Percentiles rank a stretch among this genome's conserved stretches.
These are phyloP conservation scores for Daldinia bambusicola DNA, from an alignment of 495 filamentous ascomycete species.

Conservation along the genomic window DNA sequence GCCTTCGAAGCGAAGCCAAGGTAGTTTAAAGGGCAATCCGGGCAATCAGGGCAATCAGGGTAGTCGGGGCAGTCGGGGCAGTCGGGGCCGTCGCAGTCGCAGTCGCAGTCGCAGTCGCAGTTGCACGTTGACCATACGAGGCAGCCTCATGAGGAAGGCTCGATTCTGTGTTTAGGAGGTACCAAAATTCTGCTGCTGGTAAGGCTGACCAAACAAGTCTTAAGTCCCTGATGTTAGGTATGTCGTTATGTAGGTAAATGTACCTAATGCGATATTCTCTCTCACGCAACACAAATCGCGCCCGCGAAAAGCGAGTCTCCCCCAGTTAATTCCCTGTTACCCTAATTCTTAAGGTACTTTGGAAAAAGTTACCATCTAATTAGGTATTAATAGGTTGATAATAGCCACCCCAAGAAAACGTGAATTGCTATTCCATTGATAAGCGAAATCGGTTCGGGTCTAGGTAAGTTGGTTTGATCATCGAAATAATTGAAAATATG, in stretches of 20 bases:
- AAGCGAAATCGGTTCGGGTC: not conserved
- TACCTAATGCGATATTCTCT: not conserved
- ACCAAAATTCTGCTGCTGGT: not conserved
- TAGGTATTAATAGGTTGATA: not conserved
- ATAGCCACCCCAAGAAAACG: not conserved
- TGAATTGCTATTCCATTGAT: not conserved
- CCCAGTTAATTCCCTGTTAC: not conserved
- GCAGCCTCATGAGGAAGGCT: constrained; percentile 39
- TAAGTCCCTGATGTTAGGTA: no score
- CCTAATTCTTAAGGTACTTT: not conserved
- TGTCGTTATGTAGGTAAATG: constrained; percentile 2
- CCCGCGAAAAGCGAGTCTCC: not conserved
- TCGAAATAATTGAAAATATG: not conserved
- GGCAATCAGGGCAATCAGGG: not conserved
- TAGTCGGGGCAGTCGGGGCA: not conserved
- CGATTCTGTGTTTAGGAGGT: constrained; percentile 2
- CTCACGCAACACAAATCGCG: not conserved
- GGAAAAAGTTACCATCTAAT: not conserved
- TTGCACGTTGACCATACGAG: constrained; percentile 16
- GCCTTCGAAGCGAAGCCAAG: not conserved
- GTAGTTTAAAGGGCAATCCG: not conserved
- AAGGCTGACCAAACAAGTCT: not conserved
- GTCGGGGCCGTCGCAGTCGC: constrained; percentile 21
- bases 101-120: constrained; percentile 20
- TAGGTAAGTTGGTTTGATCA: not conserved